Percentiles rank a stretch among this genome's conserved stretches.
phyloP scores from a whole-genome alignment of 106 monocot species.

The Dendrobium officinale region DNA sequence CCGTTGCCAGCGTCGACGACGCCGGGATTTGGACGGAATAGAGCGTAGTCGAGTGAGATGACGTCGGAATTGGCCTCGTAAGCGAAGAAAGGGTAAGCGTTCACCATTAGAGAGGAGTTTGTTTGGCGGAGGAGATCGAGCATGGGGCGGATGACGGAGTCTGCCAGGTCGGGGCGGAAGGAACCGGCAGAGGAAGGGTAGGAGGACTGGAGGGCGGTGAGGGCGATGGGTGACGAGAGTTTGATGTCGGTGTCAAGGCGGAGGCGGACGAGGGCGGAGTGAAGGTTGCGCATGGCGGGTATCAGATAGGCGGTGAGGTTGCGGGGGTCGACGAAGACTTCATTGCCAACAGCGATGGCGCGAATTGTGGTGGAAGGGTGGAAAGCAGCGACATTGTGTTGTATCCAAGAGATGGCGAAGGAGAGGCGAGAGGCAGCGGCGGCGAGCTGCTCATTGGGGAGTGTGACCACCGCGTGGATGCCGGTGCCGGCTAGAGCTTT shows the following conservation, averaged over 20 bases:
- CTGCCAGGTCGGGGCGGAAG: constrained; percentile 54
- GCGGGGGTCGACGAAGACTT: constrained; percentile 55
- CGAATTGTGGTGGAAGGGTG: constrained; percentile 51
- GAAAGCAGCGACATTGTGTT: constrained; percentile 41
- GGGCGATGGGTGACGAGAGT: constrained; percentile 75
- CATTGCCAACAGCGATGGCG: constrained; percentile 73
- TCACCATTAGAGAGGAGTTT: constrained; percentile 70
- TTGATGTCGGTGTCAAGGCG: constrained; percentile 47
- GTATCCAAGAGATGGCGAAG: constrained; percentile 52
- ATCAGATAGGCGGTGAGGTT: constrained; percentile 55
- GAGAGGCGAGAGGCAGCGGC: constrained; percentile 22
- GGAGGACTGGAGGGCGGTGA: constrained; percentile 63
- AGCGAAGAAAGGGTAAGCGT: constrained; percentile 94
- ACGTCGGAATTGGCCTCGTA: constrained; percentile 63
- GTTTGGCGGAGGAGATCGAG: constrained; percentile 59
- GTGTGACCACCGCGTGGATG: constrained; percentile 38
- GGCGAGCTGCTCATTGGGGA: constrained; percentile 57
- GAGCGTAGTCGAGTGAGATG: constrained; percentile 83
- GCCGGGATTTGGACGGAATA: constrained; percentile 76
- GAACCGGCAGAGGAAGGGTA: constrained; percentile 74
- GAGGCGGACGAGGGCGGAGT: constrained; percentile 35
- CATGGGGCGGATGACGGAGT: constrained; percentile 65
- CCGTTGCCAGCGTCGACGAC: constrained; percentile 45
- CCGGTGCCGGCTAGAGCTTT: constrained; percentile 38
- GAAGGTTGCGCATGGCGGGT: constrained; percentile 79